Evolutionary conservation across 176 grass and related monocot species (phyloP).

Genomic region (Aegilops bicornis): DNA sequence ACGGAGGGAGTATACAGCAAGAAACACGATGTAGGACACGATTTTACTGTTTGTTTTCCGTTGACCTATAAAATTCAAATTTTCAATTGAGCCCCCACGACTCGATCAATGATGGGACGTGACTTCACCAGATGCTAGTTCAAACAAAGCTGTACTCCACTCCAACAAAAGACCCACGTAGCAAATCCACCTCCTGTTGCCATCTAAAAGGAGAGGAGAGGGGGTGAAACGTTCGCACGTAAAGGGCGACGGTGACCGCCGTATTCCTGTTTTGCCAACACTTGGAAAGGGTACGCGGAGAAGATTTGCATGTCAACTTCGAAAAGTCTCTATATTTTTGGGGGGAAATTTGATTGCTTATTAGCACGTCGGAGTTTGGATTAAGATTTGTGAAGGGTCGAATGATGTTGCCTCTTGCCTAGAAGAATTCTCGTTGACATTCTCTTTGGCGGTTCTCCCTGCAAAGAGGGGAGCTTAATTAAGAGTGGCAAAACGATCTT

Average conservation of each 20-base stretch:
- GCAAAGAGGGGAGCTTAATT: background rate
- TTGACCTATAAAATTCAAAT: background rate
- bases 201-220: background rate
- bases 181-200: background rate
- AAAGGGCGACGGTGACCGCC: background rate
- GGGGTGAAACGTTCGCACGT: background rate
- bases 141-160: slow-evolving; percentile 9
- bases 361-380: background rate
- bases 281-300: background rate
- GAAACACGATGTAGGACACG: too few species aligned
- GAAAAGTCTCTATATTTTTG: background rate
- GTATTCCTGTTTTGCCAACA: background rate
- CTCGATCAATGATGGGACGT: background rate
- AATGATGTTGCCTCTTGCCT: background rate
- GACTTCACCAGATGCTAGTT: background rate
- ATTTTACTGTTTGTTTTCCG: background rate
- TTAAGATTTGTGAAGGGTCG: background rate
- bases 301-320: background rate
- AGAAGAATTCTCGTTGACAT: slow-evolving; percentile 1
- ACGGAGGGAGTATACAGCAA: background rate
- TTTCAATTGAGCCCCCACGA: too few species aligned
- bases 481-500: too few species aligned
- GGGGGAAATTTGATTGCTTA: too few species aligned
- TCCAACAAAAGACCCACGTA: background rate
- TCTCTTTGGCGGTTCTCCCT: background rate